Evolutionary conservation across 2,329 filamentous ascomycete species (phyloP).

Genomic region (Colletotrichum nymphaeae): DNA sequence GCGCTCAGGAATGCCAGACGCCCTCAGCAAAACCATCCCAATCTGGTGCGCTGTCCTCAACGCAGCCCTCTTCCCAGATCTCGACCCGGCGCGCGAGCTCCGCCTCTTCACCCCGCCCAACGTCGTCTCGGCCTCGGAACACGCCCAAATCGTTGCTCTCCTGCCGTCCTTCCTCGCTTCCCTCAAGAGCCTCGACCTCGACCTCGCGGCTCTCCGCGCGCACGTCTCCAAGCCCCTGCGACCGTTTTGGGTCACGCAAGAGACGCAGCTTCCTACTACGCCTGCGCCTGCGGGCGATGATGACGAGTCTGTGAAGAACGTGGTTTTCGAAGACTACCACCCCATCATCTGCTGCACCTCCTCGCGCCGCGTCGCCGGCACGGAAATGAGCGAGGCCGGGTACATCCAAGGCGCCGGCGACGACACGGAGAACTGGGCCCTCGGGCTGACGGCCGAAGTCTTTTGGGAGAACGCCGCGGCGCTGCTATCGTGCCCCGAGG

Average conservation of each 20-base stretch:
- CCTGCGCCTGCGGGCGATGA: constrained; percentile 25
- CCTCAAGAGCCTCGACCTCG: constrained; percentile 68
- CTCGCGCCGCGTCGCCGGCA: constrained; percentile 76
- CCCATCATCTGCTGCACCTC: constrained; percentile 88
- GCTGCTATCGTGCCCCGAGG: constrained; percentile 74
- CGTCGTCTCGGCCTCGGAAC: constrained; percentile 79
- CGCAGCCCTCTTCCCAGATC: constrained; percentile 75
- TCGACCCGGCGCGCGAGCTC: constrained; percentile 41
- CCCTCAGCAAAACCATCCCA: constrained; percentile 91
- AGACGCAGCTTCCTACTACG: constrained; percentile 60
- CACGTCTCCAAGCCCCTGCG: constrained; percentile 78
- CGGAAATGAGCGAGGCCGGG: constrained; percentile 69
- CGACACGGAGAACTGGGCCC: constrained; percentile 93
- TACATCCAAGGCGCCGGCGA: constrained; percentile 97
- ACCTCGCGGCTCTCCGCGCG: constrained; percentile 63
- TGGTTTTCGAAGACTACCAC: constrained; percentile 69
- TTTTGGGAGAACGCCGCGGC: constrained; percentile 80
- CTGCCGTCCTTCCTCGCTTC: constrained; percentile 66
- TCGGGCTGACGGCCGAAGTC: constrained; percentile 78
- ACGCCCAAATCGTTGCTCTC: constrained; percentile 78
- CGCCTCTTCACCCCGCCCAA: constrained; percentile 77
- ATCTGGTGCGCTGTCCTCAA: constrained; percentile 95
- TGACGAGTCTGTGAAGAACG: neutral
- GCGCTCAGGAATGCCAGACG: constrained; percentile 85
- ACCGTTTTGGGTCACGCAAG: constrained; percentile 83